Evolutionary conservation across 495 filamentous ascomycete genomes (phyloP).

Genomic region (Saxophila tyrrhenica): DNA sequence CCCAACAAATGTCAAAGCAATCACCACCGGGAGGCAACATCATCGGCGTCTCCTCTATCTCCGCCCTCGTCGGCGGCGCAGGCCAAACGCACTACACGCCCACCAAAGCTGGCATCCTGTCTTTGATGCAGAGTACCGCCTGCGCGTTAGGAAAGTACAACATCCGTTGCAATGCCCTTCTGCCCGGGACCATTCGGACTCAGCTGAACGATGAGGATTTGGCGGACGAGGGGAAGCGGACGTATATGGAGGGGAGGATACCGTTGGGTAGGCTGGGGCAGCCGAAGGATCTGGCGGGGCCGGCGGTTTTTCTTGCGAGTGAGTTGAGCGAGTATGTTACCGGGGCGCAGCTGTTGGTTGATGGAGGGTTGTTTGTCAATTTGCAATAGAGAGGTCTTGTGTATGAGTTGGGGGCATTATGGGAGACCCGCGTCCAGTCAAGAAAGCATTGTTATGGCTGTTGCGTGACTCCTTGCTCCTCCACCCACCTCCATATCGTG

Average conservation of each 20-base stretch:
- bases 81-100: constrained; percentile 81
- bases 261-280: constrained; percentile 62
- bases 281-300: constrained; percentile 56
- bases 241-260: constrained; percentile 76
- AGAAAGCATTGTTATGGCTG: too few relatives aligned
- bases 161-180: constrained; percentile 73
- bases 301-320: constrained; percentile 76
- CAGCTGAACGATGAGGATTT: constrained; percentile 82
- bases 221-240: constrained; percentile 53
- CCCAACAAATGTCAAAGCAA: constrained; percentile 57
- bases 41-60: constrained; percentile 75
- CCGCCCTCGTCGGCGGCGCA: constrained; percentile 71
- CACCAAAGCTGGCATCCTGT: constrained; percentile 75
- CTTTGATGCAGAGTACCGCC: constrained; percentile 75
- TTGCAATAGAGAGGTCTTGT: constrained; percentile 37
- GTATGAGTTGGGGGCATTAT: too few relatives aligned
- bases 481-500: too few relatives aligned
- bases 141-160: constrained; percentile 64
- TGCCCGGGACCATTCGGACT: constrained; percentile 78
- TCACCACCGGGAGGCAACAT: constrained; percentile 57
- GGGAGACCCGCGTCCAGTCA: too few relatives aligned
- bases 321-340: constrained; percentile 44
- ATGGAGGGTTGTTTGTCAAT: constrained; percentile 68
- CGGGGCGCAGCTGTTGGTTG: constrained; percentile 74
- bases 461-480: too few relatives aligned